Conservation (phyloP, 2,329 filamentous ascomycete genomes). For the Xylaria sp. region DNA sequence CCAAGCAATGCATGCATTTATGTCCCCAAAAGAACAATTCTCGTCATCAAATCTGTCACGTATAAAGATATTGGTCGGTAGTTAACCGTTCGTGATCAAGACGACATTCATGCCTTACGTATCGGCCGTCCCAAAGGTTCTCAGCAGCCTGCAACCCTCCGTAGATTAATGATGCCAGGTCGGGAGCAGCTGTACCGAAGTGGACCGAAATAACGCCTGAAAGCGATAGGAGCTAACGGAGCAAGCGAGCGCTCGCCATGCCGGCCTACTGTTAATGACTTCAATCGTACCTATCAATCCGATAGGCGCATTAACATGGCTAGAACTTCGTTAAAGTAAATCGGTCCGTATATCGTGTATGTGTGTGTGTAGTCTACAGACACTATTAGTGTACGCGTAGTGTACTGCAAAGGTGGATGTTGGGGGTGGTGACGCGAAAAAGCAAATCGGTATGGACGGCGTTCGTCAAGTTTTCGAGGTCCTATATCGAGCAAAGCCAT, state of each 20-base stretch:
- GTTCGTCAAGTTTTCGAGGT: background rate
- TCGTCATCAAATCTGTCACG: background rate
- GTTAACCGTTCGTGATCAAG: too few relatives aligned
- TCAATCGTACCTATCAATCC: too few relatives aligned
- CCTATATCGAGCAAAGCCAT: background rate
- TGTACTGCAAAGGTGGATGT: too few relatives aligned
- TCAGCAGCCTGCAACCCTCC: background rate
- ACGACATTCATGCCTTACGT: background rate
- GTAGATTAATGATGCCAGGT: background rate
- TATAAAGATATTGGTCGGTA: background rate
- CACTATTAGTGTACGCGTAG: too few relatives aligned
- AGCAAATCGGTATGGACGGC: background rate
- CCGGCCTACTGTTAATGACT: background rate
- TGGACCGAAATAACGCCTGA: constrained; percentile 23
- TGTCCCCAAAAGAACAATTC: background rate
- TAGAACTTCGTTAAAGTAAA: background rate
- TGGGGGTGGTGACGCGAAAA: too few relatives aligned
- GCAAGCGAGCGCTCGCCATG: background rate
- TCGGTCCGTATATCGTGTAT: background rate
- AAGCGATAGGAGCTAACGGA: background rate
- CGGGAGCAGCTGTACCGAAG: background rate
- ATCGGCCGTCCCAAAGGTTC: too few relatives aligned
- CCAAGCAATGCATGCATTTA: background rate
- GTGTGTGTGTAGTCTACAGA: background rate
- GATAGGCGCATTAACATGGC: constrained; percentile 5